A percentile compares a stretch with the other conserved stretches of the same genome.
Evolutionary conservation across 129 eudicot genomes (phyloP).

Genomic region (Smallanthus sonchifolius): DNA sequence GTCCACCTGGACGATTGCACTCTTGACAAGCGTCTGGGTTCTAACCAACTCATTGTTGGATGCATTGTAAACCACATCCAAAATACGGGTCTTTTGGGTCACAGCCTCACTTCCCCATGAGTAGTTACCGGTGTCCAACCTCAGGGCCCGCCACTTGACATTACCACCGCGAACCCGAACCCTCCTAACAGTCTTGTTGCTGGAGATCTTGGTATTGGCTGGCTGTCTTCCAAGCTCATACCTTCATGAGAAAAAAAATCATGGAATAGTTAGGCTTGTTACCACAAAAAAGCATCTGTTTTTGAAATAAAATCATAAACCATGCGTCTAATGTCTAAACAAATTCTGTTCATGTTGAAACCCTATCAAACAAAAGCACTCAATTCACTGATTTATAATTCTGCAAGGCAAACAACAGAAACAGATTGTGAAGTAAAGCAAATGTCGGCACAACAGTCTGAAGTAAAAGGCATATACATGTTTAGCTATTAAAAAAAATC

Average conservation of each 20-base stretch:
- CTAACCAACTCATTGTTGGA: slow-evolving; percentile 95
- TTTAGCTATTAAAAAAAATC: too few species aligned
- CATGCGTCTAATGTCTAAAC: neutral
- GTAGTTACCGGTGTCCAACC: slow-evolving; percentile 84
- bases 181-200: slow-evolving; percentile 78
- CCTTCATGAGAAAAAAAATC: slow-evolving; percentile 20
- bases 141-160: slow-evolving; percentile 88
- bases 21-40: slow-evolving; percentile 76
- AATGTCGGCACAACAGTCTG: too few species aligned
- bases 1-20: slow-evolving; percentile 86
- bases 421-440: too few species aligned
- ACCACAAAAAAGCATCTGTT: neutral
- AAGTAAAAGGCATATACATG: too few species aligned
- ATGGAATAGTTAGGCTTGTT: neutral
- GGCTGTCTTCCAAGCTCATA: slow-evolving; percentile 91
- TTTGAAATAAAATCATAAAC: neutral
- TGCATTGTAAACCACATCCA: slow-evolving; percentile 88
- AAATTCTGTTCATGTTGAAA: too few species aligned
- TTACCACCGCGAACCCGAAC: slow-evolving; percentile 81
- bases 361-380: too few species aligned
- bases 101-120: slow-evolving; percentile 95
- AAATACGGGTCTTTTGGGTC: slow-evolving; percentile 70
- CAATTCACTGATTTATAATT: too few species aligned
- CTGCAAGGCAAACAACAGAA: too few species aligned
- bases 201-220: slow-evolving; percentile 71